Evolutionary conservation across 768 basidiomycete genomes (phyloP).

Genomic region (Amanita fuliginea): DNA sequence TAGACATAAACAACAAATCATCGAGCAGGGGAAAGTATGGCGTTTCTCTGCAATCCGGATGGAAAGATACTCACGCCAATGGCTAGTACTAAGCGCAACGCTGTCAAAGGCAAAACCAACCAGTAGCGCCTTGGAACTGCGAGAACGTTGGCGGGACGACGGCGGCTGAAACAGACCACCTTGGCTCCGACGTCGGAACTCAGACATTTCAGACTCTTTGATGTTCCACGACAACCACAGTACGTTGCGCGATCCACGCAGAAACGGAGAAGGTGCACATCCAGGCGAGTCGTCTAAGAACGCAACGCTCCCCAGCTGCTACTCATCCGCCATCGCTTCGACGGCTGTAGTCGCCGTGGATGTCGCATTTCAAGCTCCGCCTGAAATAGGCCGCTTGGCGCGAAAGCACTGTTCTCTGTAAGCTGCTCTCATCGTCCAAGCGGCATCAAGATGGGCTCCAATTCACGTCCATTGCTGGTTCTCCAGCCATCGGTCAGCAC

Average conservation of each 20-base stretch:
- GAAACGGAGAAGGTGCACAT: too few relatives aligned
- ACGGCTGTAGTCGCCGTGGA: background rate
- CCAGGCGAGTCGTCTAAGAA: too few relatives aligned
- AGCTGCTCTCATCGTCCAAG: conserved; percentile 13
- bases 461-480: conserved; percentile 52
- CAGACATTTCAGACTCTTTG: background rate
- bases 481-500: conserved; percentile 79
- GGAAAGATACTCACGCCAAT: conserved; percentile 13
- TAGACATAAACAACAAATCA: conserved; percentile 20
- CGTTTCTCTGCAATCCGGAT: background rate
- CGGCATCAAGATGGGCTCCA: conserved; percentile 45
- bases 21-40: too few relatives aligned
- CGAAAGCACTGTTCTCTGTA: background rate
- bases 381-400: background rate
- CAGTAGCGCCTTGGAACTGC: too few relatives aligned
- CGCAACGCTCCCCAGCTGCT: too few relatives aligned
- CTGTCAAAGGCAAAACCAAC: too few relatives aligned
- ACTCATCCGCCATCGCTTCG: background rate
- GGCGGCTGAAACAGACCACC: background rate
- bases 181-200: background rate
- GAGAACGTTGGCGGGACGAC: background rate
- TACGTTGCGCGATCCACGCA: too few relatives aligned
- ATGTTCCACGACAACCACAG: background rate
- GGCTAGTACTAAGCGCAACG: too few relatives aligned
- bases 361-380: background rate